Conservation (phyloP, 1,139 yeast genomes). For the Meyerozyma sp. region DNA sequence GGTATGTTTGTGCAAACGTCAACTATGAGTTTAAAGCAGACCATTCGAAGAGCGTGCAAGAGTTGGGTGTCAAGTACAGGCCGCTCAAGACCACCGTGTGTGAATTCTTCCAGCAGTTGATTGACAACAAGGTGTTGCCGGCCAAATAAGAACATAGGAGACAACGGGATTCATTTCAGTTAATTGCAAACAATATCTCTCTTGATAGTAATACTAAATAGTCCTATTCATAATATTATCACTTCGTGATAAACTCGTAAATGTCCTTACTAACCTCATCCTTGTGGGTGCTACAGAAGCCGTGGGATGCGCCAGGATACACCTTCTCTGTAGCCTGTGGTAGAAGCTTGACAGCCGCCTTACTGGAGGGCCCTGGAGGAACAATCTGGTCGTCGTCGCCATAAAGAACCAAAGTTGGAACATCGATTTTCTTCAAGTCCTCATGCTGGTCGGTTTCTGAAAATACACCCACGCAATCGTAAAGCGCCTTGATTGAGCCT, state of each 20-base stretch:
- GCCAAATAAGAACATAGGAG: too few relatives aligned
- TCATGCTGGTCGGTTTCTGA: constrained; percentile 11
- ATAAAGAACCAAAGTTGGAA: constrained; percentile 13
- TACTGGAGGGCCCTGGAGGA: constrained; percentile 11
- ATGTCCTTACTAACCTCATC: constrained; percentile 9
- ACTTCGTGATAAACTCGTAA: constrained; percentile 5
- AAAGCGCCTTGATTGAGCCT: constrained; percentile 11
- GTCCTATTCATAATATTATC: too few relatives aligned
- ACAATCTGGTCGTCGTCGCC: constrained; percentile 14
- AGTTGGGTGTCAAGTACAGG: too few relatives aligned
- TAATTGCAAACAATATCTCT: too few relatives aligned
- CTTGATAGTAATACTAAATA: too few relatives aligned
- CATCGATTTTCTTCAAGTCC: constrained; percentile 10
- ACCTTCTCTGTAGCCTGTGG: constrained; percentile 8
- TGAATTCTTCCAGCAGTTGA: too few relatives aligned
- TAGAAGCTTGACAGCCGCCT: constrained; percentile 10
- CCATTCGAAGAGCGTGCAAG: too few relatives aligned
- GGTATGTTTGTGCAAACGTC: too few relatives aligned
- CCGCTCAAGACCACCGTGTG: too few relatives aligned
- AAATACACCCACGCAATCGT: constrained; percentile 12
- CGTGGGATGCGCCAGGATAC: constrained; percentile 11
- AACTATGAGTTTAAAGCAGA: too few relatives aligned
- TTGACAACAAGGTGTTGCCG: too few relatives aligned
- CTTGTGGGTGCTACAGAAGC: constrained; percentile 12
- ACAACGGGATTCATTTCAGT: too few relatives aligned